Conservation (phyloP, 805 yeast genomes). For the Saturnispora bothae region DNA sequence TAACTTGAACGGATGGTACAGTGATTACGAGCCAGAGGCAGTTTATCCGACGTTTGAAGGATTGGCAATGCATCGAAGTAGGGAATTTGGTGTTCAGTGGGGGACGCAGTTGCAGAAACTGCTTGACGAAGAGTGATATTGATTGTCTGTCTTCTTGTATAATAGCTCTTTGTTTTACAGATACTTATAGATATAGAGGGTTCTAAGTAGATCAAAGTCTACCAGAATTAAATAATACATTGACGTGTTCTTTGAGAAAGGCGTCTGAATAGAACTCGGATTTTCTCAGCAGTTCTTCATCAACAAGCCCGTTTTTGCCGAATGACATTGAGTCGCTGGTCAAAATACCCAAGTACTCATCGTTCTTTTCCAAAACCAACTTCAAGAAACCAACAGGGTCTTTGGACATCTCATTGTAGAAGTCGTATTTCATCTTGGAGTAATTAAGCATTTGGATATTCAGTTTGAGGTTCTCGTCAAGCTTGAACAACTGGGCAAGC, state of each 20-base stretch:
- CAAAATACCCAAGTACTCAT: slow-evolving; percentile 74
- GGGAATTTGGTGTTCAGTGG: slow-evolving; percentile 16
- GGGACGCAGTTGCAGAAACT: slow-evolving; percentile 9
- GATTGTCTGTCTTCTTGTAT: too few species aligned
- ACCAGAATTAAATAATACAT: slow-evolving; percentile 55
- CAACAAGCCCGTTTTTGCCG: slow-evolving; percentile 30
- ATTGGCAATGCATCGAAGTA: slow-evolving; percentile 15
- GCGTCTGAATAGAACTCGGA: slow-evolving; percentile 77
- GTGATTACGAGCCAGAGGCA: background rate
- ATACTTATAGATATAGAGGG: background rate
- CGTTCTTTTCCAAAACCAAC: slow-evolving; percentile 68
- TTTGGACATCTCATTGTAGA: slow-evolving; percentile 61
- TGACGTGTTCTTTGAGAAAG: slow-evolving; percentile 67
- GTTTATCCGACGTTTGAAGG: slow-evolving; percentile 25
- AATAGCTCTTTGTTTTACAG: too few species aligned
- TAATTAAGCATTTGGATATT: slow-evolving; percentile 45
- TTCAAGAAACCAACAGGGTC: slow-evolving; percentile 71
- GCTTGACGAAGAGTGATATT: slow-evolving; percentile 4
- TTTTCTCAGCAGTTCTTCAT: slow-evolving; percentile 81
- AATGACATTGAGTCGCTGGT: slow-evolving; percentile 54
- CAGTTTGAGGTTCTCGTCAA: slow-evolving; percentile 30
- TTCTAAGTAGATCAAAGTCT: too few species aligned
- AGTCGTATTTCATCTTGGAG: slow-evolving; percentile 58
- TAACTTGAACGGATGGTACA: slow-evolving; percentile 22
- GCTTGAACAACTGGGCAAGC: slow-evolving; percentile 28